Conservation (phyloP, 176 grass and related monocot genomes). For the Miscanthus lutarioriparius region DNA sequence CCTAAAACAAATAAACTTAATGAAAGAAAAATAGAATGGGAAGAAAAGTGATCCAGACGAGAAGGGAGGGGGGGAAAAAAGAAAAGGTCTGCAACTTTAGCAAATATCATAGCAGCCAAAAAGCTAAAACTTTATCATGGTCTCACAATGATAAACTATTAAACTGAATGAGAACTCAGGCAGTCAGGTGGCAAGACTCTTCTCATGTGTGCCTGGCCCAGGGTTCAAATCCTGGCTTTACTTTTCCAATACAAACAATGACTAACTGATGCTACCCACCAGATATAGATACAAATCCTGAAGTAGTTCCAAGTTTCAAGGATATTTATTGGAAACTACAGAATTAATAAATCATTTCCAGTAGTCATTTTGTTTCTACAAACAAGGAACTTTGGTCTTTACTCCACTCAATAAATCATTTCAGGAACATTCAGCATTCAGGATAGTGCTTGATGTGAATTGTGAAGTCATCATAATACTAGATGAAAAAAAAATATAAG, state of each 20-base stretch:
- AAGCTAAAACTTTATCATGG: slow-evolving; percentile 25
- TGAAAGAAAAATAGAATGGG: background rate
- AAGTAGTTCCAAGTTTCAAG: background rate
- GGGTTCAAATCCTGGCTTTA: background rate
- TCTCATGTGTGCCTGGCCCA: background rate
- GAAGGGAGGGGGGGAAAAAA: background rate
- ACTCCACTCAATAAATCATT: slow-evolving; percentile 6
- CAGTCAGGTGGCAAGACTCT: background rate
- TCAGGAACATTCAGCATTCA: background rate
- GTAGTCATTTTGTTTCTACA: background rate
- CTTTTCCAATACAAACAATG: background rate
- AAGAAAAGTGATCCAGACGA: slow-evolving; percentile 7
- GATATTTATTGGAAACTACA: background rate
- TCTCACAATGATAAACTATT: background rate
- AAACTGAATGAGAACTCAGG: background rate
- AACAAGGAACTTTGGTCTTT: slow-evolving; percentile 14
- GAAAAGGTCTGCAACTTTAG: background rate
- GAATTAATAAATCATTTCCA: background rate
- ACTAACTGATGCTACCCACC: slow-evolving; percentile 1
- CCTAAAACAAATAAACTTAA: slow-evolving; percentile 47
- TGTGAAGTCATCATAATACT: background rate
- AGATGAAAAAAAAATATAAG: background rate
- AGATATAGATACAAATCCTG: background rate
- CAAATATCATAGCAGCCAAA: slow-evolving; percentile 2
- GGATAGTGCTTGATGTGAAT: background rate